Conservation (phyloP, 805 yeast genomes). For the Debaryomyces tyrocola region DNA sequence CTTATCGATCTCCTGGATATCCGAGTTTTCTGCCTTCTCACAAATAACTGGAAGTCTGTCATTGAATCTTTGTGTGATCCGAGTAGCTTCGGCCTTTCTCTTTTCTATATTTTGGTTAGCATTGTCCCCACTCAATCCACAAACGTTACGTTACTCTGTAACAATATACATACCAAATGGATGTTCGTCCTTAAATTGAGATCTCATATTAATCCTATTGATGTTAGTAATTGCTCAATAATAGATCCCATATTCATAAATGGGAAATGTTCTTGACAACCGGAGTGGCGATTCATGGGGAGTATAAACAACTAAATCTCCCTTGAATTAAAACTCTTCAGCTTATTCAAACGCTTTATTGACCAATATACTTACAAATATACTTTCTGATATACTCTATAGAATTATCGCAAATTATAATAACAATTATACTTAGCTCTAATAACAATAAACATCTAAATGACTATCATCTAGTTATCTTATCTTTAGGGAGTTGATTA, state of each 20-base stretch:
- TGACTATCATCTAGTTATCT: not conserved
- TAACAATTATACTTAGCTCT: not conserved
- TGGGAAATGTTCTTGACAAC: too few species aligned
- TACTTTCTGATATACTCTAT: not conserved
- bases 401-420: too few species aligned
- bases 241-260: too few species aligned
- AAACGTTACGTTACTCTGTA: not conserved
- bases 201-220: conserved; percentile 56
- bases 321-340: too few species aligned
- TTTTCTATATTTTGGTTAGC: conserved; percentile 49
- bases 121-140: conserved; percentile 5
- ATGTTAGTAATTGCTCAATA: not conserved
- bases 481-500: not conserved
- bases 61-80: conserved; percentile 83
- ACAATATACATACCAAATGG: conserved; percentile 70
- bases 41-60: conserved; percentile 97
- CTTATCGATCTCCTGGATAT: conserved; percentile 94
- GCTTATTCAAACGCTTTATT: too few species aligned
- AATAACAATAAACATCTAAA: not conserved
- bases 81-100: conserved; percentile 91
- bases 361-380: not conserved
- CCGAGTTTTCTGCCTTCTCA: conserved; percentile 95
- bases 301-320: not conserved
- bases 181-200: conserved; percentile 92
- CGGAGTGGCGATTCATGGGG: not conserved